These are phyloP conservation scores for Thermomucor indicae-seudaticae DNA, from an alignment of 371 early-diverging fungal species.

Conservation along the genomic window DNA sequence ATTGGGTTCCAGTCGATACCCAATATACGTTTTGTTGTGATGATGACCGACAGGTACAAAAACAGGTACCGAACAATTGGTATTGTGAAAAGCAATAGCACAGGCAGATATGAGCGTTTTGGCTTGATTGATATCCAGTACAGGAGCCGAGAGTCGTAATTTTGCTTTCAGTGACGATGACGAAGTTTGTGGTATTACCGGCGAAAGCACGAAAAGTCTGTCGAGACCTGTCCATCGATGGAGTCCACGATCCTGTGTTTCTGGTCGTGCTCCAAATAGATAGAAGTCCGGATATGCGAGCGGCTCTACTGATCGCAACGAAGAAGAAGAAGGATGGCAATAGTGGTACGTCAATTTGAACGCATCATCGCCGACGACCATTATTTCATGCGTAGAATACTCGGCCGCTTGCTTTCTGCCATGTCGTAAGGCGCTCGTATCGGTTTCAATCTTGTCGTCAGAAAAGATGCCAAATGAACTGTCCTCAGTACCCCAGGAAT, in stretches of 20 bases:
- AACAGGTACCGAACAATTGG: constrained; percentile 66
- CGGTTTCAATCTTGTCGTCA: constrained; percentile 20
- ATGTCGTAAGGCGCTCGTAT: constrained; percentile 11
- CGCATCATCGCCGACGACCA: constrained; percentile 37
- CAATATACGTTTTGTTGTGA: constrained; percentile 60
- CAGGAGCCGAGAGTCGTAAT: constrained; percentile 25
- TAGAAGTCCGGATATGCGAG: constrained; percentile 21
- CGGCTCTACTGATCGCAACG: constrained; percentile 5
- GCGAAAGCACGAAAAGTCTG: constrained; percentile 44
- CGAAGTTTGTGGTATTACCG: too few relatives aligned
- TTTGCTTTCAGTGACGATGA: constrained; percentile 31
- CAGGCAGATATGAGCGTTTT: constrained; percentile 69
- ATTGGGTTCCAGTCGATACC: constrained; percentile 36
- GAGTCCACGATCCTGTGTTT: constrained; percentile 32
- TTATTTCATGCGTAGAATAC: constrained; percentile 23
- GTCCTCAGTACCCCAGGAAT: constrained; percentile 51
- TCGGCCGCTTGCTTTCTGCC: constrained; percentile 3
- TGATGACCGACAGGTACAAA: constrained; percentile 73
- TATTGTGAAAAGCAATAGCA: constrained; percentile 70
- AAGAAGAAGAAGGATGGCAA: constrained; percentile 31
- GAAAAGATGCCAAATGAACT: constrained; percentile 45
- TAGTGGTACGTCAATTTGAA: constrained; percentile 46
- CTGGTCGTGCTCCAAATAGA: constrained; percentile 12
- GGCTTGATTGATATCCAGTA: constrained; percentile 57
- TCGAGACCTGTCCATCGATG: constrained; percentile 62